Percentiles rank a stretch among this genome's conserved stretches.
These are phyloP conservation scores for Diutina rugosa DNA, from an alignment of 1,139 yeast genomes.

Conservation along the genomic window DNA sequence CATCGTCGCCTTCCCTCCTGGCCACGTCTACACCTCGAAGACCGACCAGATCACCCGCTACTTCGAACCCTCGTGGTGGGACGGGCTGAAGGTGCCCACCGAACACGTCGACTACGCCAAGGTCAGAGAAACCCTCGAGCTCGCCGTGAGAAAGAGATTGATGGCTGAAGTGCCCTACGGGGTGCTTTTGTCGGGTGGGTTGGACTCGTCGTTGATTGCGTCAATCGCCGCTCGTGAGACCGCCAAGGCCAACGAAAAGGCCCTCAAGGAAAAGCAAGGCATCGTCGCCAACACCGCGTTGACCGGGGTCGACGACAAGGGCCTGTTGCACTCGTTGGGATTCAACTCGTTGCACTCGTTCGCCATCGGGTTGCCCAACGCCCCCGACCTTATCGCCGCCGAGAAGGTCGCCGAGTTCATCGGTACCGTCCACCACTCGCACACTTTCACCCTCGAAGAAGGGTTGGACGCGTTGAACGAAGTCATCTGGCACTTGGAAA, in stretches of 20 bases:
- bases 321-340: constrained; percentile 67
- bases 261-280: constrained; percentile 15
- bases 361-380: constrained; percentile 94
- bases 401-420: constrained; percentile 90
- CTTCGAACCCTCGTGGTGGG: constrained; percentile 93
- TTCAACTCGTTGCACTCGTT: constrained; percentile 89
- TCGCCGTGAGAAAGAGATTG: constrained; percentile 95
- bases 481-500: constrained; percentile 90
- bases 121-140: constrained; percentile 73
- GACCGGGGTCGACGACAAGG: constrained; percentile 86
- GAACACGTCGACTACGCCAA: constrained; percentile 57
- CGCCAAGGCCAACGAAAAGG: constrained; percentile 48
- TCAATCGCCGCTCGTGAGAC: constrained; percentile 96
- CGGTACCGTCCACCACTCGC: constrained; percentile 95
- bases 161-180: constrained; percentile 99
- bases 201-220: constrained; percentile 93
- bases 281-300: constrained; percentile 40
- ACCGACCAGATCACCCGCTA: constrained; percentile 80
- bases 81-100: constrained; percentile 58
- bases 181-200: constrained; percentile 90
- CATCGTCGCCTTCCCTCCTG: constrained; percentile 94
- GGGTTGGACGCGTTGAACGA: constrained; percentile 93
- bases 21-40: constrained; percentile 87
- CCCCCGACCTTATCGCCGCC: constrained; percentile 96
- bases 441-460: constrained; percentile 90